These are phyloP conservation scores for Thozetella sp. DNA, from an alignment of 495 filamentous ascomycete genomes.

Conservation along the genomic window DNA sequence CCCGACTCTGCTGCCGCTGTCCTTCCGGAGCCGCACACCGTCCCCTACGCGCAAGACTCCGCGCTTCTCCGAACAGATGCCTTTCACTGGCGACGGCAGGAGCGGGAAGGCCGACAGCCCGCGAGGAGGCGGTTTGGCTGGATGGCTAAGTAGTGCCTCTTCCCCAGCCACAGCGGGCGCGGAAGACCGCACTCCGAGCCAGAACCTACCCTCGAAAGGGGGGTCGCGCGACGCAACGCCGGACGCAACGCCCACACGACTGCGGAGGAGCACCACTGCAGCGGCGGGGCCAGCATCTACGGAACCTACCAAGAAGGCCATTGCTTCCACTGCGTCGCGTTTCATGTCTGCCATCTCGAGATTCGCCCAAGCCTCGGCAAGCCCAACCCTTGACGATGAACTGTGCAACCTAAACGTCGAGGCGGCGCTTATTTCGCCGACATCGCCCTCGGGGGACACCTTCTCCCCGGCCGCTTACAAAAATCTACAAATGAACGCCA, in stretches of 20 bases:
- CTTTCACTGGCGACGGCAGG: conserved; percentile 41
- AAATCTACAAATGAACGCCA: conserved; percentile 68
- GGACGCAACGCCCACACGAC: conserved; percentile 31
- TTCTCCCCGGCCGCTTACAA: conserved; percentile 70
- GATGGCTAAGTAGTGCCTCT: conserved; percentile 30
- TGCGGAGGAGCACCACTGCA: conserved; percentile 13
- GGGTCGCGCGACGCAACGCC: conserved; percentile 13
- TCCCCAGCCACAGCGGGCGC: conserved; percentile 15
- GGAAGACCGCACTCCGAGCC: conserved; percentile 1
- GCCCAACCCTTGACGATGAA: conserved; percentile 51
- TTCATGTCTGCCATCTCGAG: conserved; percentile 45
- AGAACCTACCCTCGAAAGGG: background rate
- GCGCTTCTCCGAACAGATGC: conserved; percentile 37
- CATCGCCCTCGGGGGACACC: conserved; percentile 39
- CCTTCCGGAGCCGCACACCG: conserved; percentile 26
- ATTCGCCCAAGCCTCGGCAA: conserved; percentile 30
- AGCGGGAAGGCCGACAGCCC: conserved; percentile 23
- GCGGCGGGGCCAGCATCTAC: background rate
- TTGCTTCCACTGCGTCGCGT: conserved; percentile 31
- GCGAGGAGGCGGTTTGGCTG: conserved; percentile 22
- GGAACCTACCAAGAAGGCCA: conserved; percentile 27
- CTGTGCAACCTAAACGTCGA: conserved; percentile 66
- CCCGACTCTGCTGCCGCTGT: conserved; percentile 32
- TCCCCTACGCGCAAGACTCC: conserved; percentile 29
- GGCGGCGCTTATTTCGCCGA: conserved; percentile 62